Evolutionary conservation across 805 yeast genomes (phyloP).

Genomic region (Debaryomyces maramus): DNA sequence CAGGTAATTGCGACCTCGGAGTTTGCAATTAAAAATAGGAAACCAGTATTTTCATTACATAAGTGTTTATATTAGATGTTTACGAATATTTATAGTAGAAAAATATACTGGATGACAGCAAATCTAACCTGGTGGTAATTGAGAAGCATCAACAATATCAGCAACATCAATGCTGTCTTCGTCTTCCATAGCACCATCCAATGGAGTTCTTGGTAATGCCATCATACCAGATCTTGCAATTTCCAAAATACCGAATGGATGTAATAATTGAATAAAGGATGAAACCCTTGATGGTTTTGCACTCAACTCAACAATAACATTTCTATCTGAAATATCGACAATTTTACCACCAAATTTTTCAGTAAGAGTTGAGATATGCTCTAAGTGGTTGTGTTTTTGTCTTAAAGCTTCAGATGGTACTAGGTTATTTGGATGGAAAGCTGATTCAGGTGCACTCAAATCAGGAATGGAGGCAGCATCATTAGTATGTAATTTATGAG

Average conservation of each 20-base stretch:
- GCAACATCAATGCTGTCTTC: constrained; percentile 55
- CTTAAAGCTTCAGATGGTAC: constrained; percentile 91
- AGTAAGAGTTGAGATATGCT: constrained; percentile 76
- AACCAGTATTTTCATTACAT: not conserved
- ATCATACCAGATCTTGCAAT: constrained; percentile 98
- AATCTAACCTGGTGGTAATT: constrained; percentile 91
- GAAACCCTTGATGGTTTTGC: constrained; percentile 92
- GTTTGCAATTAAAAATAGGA: not conserved
- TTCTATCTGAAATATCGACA: constrained; percentile 89
- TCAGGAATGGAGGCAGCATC: constrained; percentile 44
- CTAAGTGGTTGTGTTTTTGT: constrained; percentile 87
- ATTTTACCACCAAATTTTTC: constrained; percentile 90
- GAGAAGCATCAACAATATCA: constrained; percentile 81
- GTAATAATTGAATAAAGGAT: constrained; percentile 81
- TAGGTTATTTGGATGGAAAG: constrained; percentile 85
- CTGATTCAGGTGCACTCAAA: constrained; percentile 43
- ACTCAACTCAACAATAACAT: constrained; percentile 88
- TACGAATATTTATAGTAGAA: too few species aligned
- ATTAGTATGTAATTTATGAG: constrained; percentile 58
- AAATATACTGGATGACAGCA: too few species aligned
- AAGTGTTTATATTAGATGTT: too few species aligned
- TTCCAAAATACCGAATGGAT: constrained; percentile 95
- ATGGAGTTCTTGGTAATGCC: constrained; percentile 96
- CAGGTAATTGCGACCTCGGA: constrained; percentile 9
- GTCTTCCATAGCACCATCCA: constrained; percentile 50